Evolutionary conservation across 176 grass and related monocot species (phyloP).

Genomic region (Triticum aestivum): DNA sequence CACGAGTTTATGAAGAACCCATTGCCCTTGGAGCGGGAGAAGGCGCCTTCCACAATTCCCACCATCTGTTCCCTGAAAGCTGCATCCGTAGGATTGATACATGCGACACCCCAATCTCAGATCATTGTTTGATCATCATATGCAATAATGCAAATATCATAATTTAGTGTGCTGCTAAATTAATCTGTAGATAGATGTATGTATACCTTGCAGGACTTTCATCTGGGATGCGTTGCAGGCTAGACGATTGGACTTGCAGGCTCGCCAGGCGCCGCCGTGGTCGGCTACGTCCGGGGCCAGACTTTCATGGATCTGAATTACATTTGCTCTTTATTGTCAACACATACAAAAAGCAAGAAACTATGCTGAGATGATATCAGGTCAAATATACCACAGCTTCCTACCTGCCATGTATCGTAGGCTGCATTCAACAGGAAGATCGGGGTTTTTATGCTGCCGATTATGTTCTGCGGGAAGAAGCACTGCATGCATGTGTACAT

Average conservation of each 20-base stretch:
- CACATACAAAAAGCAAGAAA: neutral
- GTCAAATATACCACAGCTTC: neutral
- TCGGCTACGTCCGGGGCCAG: constrained; percentile 53
- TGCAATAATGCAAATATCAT: neutral
- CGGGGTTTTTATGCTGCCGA: constrained; percentile 62
- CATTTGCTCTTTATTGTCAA: neutral
- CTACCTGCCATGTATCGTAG: constrained; percentile 90
- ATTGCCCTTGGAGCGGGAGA: constrained; percentile 40
- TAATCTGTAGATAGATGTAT: neutral
- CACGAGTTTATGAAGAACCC: constrained; percentile 92
- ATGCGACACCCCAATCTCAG: neutral
- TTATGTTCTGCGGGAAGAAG: constrained; percentile 82
- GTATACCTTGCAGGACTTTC: constrained; percentile 70
- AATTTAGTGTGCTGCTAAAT: neutral
- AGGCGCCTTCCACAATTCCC: constrained; percentile 21
- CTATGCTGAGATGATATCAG: neutral
- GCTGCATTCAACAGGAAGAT: constrained; percentile 85
- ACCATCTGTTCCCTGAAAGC: constrained; percentile 85
- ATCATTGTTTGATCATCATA: neutral
- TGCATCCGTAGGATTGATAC: neutral
- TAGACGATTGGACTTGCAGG: constrained; percentile 62
- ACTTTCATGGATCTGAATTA: constrained; percentile 62
- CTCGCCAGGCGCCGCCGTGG: constrained; percentile 46
- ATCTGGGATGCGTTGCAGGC: constrained; percentile 57
- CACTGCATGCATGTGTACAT: constrained; percentile 44